These are phyloP conservation scores for Ceraceosorus guamensis DNA, from an alignment of 1,284 basidiomycete genomes.

Conservation along the genomic window DNA sequence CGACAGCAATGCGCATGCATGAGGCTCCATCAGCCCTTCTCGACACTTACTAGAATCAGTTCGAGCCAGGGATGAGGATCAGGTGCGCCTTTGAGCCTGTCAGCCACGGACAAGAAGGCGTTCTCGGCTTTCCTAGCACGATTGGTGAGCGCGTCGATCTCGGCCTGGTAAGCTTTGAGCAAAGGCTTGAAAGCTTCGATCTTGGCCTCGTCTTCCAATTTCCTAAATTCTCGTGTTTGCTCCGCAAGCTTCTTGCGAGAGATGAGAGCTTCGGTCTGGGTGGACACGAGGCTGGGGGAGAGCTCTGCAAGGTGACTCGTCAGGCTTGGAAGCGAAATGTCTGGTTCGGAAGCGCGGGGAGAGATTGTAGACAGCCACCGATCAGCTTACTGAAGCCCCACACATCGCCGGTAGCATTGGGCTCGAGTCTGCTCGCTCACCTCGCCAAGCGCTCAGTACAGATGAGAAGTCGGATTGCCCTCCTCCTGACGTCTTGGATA, in stretches of 20 bases:
- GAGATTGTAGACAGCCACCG: no score
- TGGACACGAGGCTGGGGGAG: conserved; percentile 19
- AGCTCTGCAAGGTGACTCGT: conserved; percentile 19
- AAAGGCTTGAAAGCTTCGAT: conserved; percentile 38
- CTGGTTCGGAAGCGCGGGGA: neutral
- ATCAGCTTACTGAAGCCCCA: no score
- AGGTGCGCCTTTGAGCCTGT: conserved; percentile 71
- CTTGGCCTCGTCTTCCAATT: conserved; percentile 23
- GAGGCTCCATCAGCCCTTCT: neutral
- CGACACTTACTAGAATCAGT: conserved; percentile 67
- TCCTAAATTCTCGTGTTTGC: conserved; percentile 42
- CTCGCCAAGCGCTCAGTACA: conserved; percentile 27
- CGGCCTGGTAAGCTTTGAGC: conserved; percentile 66
- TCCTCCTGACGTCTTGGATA: neutral
- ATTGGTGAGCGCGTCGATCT: conserved; percentile 89
- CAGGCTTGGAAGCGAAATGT: conserved; percentile 23
- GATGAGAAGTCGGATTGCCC: conserved; percentile 25
- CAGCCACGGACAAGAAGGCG: conserved; percentile 71
- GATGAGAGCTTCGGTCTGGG: conserved; percentile 31
- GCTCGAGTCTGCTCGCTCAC: neutral
- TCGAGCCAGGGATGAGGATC: conserved; percentile 94
- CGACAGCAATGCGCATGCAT: neutral
- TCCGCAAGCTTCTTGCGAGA: conserved; percentile 41
- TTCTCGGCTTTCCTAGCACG: conserved; percentile 85
- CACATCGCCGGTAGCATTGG: neutral